phyloP scores from a whole-genome alignment of 106 monocot genomes.

The Platanthera guangdongensis region DNA sequence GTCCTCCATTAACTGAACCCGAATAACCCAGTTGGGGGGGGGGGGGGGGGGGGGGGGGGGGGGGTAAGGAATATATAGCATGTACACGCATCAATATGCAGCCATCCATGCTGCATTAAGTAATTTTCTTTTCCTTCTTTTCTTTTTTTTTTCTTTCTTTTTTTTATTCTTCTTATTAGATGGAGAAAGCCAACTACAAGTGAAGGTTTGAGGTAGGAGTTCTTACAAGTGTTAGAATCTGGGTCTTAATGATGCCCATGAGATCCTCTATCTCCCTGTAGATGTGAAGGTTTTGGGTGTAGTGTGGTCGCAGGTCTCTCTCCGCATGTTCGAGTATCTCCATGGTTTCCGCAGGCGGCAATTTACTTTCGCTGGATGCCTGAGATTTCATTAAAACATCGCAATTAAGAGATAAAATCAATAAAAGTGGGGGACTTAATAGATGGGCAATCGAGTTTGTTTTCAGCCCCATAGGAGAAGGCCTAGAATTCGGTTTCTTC shows the following conservation, averaged over 20 bases:
- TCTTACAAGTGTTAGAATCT: slow-evolving; percentile 20
- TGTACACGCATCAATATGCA: not conserved
- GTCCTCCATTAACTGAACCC: too few relatives aligned
- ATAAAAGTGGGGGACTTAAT: not conserved
- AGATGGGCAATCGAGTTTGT: too few relatives aligned
- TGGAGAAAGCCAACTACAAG: not conserved
- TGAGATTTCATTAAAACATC: slow-evolving; percentile 4
- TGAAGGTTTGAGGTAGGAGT: not conserved
- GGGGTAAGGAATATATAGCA: not conserved
- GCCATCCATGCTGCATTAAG: not conserved
- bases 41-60: not conserved
- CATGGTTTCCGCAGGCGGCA: slow-evolving; percentile 27
- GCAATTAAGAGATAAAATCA: not conserved
- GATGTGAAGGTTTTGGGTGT: slow-evolving; percentile 23
- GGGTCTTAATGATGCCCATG: slow-evolving; percentile 35
- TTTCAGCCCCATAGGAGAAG: too few relatives aligned
- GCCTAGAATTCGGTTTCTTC: too few relatives aligned
- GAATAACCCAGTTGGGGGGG: not conserved
- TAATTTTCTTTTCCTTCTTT: too few relatives aligned
- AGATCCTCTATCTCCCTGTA: slow-evolving; percentile 30
- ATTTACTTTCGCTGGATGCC: slow-evolving; percentile 7
- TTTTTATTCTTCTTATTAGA: not conserved
- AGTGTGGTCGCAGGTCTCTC: slow-evolving; percentile 22
- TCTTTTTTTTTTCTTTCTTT: too few relatives aligned
- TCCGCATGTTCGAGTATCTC: slow-evolving; percentile 25